Conservation (phyloP, 371 early-diverging fungal species). For the Mortierella sp. region DNA sequence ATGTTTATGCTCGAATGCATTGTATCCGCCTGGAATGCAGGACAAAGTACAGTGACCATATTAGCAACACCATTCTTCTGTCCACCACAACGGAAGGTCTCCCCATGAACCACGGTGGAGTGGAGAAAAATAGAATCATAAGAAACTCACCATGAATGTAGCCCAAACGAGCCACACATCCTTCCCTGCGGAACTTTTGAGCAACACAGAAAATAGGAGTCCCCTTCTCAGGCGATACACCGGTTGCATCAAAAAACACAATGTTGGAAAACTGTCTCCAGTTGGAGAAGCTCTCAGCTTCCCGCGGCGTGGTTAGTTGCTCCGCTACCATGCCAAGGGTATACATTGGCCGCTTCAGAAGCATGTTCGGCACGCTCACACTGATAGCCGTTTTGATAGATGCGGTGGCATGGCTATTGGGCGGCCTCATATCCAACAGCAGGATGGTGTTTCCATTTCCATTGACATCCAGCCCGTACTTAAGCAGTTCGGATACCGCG, state of each 20-base stretch:
- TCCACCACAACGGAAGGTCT: too few species aligned
- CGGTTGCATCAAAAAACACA: slow-evolving; percentile 66
- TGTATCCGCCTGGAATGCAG: slow-evolving; percentile 28
- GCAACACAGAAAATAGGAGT: slow-evolving; percentile 59
- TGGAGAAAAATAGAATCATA: slow-evolving; percentile 1
- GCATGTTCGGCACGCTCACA: slow-evolving; percentile 68
- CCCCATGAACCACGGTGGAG: not conserved
- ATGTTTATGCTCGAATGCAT: slow-evolving; percentile 27
- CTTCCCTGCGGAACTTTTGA: slow-evolving; percentile 55
- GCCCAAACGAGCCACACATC: slow-evolving; percentile 56
- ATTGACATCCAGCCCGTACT: not conserved
- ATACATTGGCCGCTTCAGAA: slow-evolving; percentile 68
- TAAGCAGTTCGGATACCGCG: slow-evolving; percentile 25
- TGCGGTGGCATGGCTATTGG: slow-evolving; percentile 59
- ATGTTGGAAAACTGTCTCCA: slow-evolving; percentile 63
- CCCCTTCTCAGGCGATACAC: slow-evolving; percentile 55
- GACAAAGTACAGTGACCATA: not conserved
- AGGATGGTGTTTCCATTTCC: slow-evolving; percentile 37
- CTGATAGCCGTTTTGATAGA: slow-evolving; percentile 61
- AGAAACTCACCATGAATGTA: slow-evolving; percentile 61
- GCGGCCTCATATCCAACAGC: slow-evolving; percentile 66
- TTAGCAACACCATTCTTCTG: not conserved
- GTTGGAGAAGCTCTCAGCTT: slow-evolving; percentile 52
- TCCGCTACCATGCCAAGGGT: slow-evolving; percentile 66
- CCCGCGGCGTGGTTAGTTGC: slow-evolving; percentile 60